Conservation (phyloP, 768 basidiomycete species). For the Leucocoprinus sp. region DNA sequence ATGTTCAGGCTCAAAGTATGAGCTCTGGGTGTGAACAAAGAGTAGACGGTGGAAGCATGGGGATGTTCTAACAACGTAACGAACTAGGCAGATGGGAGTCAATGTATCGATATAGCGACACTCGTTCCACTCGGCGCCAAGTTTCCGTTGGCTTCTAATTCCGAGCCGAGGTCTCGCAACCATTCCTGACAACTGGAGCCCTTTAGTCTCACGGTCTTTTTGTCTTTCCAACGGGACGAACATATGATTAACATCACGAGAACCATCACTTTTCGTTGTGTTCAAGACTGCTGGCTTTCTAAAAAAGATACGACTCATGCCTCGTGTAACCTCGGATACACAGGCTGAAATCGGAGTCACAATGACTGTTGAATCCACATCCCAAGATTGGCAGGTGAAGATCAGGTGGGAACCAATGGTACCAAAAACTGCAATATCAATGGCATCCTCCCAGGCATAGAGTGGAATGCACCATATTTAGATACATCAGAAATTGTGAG, state of each 20-base stretch:
- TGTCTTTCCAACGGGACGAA: too few relatives aligned
- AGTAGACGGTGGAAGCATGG: too few relatives aligned
- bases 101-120: not conserved
- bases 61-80: not conserved
- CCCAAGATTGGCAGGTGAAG: not conserved
- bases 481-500: constrained; percentile 5
- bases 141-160: not conserved
- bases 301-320: not conserved
- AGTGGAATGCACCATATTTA: constrained; percentile 1
- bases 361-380: not conserved
- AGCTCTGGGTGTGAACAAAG: too few relatives aligned
- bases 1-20: too few relatives aligned
- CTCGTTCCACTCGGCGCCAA: not conserved
- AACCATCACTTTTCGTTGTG: not conserved
- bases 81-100: not conserved
- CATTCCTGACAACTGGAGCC: not conserved
- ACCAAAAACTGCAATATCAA: not conserved
- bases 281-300: not conserved
- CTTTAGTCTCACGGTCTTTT: not conserved
- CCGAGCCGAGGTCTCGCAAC: not conserved
- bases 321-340: constrained; percentile 2
- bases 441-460: constrained; percentile 5
- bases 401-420: constrained; percentile 2
- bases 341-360: constrained; percentile 1
- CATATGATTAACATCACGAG: constrained; percentile 1